Evolutionary conservation across 306 rosid species (phyloP).

Genomic region (Cicer arietinum): DNA sequence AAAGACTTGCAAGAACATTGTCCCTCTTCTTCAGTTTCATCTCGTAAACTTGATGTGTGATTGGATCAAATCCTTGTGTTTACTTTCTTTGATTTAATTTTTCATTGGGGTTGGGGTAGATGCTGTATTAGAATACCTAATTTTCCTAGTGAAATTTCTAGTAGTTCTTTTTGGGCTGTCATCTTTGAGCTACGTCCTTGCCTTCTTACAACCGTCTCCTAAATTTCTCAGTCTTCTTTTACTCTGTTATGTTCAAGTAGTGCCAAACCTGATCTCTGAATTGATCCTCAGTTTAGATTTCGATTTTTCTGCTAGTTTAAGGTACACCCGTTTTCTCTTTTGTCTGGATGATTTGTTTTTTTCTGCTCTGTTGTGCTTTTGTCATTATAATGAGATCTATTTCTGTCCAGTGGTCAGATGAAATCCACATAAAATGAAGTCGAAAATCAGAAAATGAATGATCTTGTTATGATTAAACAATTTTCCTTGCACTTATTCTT

Average conservation of each 20-base stretch:
- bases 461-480: conserved; percentile 24
- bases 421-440: background rate
- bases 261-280: conserved; percentile 8
- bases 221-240: conserved; percentile 19
- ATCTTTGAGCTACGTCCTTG: conserved; percentile 12
- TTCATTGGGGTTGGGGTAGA: conserved; percentile 5
- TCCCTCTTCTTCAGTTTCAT: conserved; percentile 8
- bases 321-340: conserved; percentile 12
- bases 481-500: background rate
- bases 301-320: conserved; percentile 19
- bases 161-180: background rate
- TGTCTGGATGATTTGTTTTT: background rate
- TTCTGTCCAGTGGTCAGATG: conserved; percentile 28
- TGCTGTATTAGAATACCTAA: conserved; percentile 9
- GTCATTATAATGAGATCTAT: conserved; percentile 9
- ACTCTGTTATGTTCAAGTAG: conserved; percentile 7
- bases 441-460: conserved; percentile 20
- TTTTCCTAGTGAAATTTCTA: background rate
- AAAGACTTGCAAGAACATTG: conserved; percentile 15
- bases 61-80: conserved; percentile 21
- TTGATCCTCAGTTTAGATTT: conserved; percentile 13
- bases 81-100: conserved; percentile 19
- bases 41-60: conserved; percentile 16
- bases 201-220: conserved; percentile 19
- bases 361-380: background rate